Conservation (phyloP, 2,329 filamentous ascomycete species). For the Zelopaecilomyces penicillatus region DNA sequence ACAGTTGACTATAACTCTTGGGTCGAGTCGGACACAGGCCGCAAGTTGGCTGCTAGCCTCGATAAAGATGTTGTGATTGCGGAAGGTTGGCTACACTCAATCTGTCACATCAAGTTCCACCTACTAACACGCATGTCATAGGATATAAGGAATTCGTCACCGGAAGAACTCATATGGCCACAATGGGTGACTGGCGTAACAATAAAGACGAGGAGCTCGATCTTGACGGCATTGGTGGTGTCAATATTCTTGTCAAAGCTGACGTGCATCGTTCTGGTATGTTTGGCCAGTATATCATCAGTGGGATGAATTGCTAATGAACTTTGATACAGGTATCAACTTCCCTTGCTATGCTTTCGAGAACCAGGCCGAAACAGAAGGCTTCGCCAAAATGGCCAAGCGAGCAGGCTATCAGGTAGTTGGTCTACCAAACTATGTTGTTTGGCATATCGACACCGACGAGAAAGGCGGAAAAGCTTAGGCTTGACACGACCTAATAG, state of each 20-base stretch:
- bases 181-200: slow-evolving; percentile 83
- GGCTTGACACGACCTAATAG: slow-evolving; percentile 6
- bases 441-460: slow-evolving; percentile 96
- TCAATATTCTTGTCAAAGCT: slow-evolving; percentile 95
- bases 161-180: slow-evolving; percentile 80
- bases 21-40: slow-evolving; percentile 83
- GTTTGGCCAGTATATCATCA: slow-evolving; percentile 15
- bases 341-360: slow-evolving; percentile 96
- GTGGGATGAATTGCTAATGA: slow-evolving; percentile 15
- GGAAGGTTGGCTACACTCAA: slow-evolving; percentile 54
- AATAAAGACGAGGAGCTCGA: slow-evolving; percentile 89
- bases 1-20: slow-evolving; percentile 98
- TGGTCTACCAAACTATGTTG: slow-evolving; percentile 92
- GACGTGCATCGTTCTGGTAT: slow-evolving; percentile 91
- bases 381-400: slow-evolving; percentile 98
- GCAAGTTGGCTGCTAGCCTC: slow-evolving; percentile 63
- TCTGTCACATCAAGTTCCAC: too few relatives aligned
- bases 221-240: slow-evolving; percentile 91
- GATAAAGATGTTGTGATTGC: slow-evolving; percentile 77
- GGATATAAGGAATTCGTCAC: slow-evolving; percentile 92
- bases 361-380: slow-evolving; percentile 97
- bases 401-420: slow-evolving; percentile 86
- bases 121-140: slow-evolving; percentile 26
- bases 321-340: slow-evolving; percentile 65
- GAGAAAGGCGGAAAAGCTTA: slow-evolving; percentile 80